Percentiles rank a stretch among this genome's conserved stretches.
These are phyloP conservation scores for Saksenaea vasiformis DNA, from an alignment of 371 early-diverging fungal species.

Conservation along the genomic window DNA sequence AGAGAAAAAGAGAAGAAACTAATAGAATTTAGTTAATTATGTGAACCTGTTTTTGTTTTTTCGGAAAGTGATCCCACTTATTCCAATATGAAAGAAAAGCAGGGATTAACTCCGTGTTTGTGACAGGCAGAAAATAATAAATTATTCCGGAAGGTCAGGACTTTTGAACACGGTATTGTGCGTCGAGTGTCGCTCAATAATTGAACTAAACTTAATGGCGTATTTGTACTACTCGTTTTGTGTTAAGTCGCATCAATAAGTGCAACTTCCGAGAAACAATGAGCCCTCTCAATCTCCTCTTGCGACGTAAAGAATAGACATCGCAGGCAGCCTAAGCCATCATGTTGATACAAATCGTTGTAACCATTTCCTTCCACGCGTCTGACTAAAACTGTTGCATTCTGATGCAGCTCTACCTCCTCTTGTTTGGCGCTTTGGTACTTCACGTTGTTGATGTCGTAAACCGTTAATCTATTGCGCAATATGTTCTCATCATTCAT, in stretches of 20 bases:
- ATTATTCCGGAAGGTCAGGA: neutral
- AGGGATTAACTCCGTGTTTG: no score
- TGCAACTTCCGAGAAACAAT: constrained; percentile 1
- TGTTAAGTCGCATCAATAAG: constrained; percentile 15
- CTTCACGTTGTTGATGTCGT: neutral
- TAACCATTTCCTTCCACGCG: neutral
- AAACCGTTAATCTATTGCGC: neutral
- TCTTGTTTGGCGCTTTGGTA: neutral
- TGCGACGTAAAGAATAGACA: constrained; percentile 6
- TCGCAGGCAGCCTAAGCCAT: neutral
- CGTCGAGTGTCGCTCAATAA: neutral
- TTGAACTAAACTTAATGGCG: constrained; percentile 5
- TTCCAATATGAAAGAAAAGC: no score
- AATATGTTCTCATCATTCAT: neutral
- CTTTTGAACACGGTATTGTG: neutral
- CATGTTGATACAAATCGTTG: neutral
- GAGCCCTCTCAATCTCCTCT: neutral
- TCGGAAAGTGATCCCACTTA: no score
- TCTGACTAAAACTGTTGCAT: neutral
- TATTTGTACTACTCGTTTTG: constrained; percentile 3
- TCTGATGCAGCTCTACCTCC: neutral
- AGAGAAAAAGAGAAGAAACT: no score
- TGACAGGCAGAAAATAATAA: neutral
- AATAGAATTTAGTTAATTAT: no score
- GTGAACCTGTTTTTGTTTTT: no score